Percentiles rank a stretch among this genome's conserved stretches.
Evolutionary conservation across 1,284 basidiomycete genomes (phyloP).

Genomic region (Laetiporus sulphureus): DNA sequence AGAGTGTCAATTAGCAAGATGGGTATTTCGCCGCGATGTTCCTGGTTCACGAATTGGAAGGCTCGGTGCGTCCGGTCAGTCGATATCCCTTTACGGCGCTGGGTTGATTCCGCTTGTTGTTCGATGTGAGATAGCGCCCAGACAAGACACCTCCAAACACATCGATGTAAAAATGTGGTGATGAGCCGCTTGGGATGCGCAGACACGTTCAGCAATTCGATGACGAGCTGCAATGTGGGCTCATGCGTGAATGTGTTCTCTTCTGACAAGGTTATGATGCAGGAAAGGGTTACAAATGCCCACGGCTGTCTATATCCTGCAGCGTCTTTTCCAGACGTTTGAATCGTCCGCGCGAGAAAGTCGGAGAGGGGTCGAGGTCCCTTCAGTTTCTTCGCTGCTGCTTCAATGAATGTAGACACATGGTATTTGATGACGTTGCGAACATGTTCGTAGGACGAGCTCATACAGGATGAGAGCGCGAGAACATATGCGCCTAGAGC

Average conservation of each 20-base stretch:
- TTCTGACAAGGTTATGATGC: constrained; percentile 43
- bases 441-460: constrained; percentile 8
- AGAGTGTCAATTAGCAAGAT: constrained; percentile 30
- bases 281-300: constrained; percentile 34
- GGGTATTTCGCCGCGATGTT: constrained; percentile 35
- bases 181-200: constrained; percentile 26
- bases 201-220: constrained; percentile 28
- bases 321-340: too few species aligned
- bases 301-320: constrained; percentile 27
- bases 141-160: constrained; percentile 46
- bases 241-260: constrained; percentile 35
- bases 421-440: constrained; percentile 13
- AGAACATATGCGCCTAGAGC: constrained; percentile 36
- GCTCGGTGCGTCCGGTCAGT: constrained; percentile 19
- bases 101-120: constrained; percentile 16
- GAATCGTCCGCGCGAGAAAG: too few species aligned
- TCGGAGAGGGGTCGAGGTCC: too few species aligned
- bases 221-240: constrained; percentile 33
- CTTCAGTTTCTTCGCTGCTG: too few species aligned
- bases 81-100: too few species aligned
- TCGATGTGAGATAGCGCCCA: constrained; percentile 41
- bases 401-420: constrained; percentile 24
- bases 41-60: constrained; percentile 37
- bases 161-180: constrained; percentile 33
- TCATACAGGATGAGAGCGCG: constrained; percentile 16